Evolutionary conservation across 202 grass and related monocot genomes (phyloP).

Genomic region (Setaria italica): DNA sequence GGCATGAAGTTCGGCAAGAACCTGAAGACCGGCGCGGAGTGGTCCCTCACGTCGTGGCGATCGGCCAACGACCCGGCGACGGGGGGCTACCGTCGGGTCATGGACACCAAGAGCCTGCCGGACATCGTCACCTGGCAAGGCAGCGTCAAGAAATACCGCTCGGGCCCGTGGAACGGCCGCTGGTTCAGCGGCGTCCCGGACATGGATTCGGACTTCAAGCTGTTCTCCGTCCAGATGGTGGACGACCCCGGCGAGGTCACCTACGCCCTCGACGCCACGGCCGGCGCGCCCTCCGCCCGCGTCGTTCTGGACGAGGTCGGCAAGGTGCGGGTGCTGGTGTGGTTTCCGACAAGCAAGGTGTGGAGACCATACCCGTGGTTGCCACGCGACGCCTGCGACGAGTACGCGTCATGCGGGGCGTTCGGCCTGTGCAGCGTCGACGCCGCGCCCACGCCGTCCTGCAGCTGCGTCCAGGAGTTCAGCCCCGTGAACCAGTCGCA

Average conservation of each 20-base stretch:
- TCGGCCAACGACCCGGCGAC: constrained; percentile 47
- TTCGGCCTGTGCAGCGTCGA: constrained; percentile 21
- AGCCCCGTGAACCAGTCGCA: background rate
- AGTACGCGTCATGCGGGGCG: constrained; percentile 32
- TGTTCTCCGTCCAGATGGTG: constrained; percentile 9
- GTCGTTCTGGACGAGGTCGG: background rate
- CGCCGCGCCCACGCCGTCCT: background rate
- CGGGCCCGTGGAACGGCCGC: constrained; percentile 46
- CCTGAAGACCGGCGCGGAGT: constrained; percentile 40
- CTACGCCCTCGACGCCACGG: constrained; percentile 14
- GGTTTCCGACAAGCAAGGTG: background rate
- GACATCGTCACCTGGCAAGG: constrained; percentile 20
- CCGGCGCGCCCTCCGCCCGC: background rate
- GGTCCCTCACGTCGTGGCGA: constrained; percentile 59
- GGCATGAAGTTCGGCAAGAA: constrained; percentile 58
- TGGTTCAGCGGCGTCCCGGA: constrained; percentile 35
- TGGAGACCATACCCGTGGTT: background rate
- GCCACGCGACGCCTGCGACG: constrained; percentile 21
- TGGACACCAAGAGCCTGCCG: constrained; percentile 6
- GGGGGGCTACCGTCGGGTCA: constrained; percentile 44
- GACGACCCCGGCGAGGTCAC: background rate
- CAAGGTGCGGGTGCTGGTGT: constrained; percentile 41
- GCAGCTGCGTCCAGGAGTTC: constrained; percentile 52
- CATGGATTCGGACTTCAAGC: background rate
- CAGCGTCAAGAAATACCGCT: constrained; percentile 10